These are phyloP conservation scores for Polychaeton citri DNA, from an alignment of 2,329 filamentous ascomycete species.

Conservation along the genomic window DNA sequence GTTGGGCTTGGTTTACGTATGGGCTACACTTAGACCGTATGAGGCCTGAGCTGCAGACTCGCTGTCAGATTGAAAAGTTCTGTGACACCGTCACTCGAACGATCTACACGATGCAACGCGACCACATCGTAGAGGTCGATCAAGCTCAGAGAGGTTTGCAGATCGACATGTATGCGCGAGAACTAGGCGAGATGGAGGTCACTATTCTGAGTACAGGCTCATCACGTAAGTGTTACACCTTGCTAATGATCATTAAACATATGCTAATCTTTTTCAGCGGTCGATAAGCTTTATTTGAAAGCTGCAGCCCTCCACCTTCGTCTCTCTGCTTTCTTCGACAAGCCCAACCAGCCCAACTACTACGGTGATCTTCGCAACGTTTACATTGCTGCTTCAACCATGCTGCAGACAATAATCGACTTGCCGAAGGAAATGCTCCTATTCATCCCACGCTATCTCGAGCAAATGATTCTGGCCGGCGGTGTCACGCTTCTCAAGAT, in stretches of 20 bases:
- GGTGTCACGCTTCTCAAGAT: slow-evolving; percentile 65
- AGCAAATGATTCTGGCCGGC: slow-evolving; percentile 75
- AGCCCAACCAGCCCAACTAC: slow-evolving; percentile 56
- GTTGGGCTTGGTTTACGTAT: slow-evolving; percentile 50
- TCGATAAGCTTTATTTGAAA: slow-evolving; percentile 50
- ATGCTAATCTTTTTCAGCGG: slow-evolving; percentile 38
- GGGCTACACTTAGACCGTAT: slow-evolving; percentile 56
- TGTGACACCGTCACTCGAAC: slow-evolving; percentile 67
- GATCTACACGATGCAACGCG: slow-evolving; percentile 65
- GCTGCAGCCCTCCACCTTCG: slow-evolving; percentile 64
- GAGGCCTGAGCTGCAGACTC: slow-evolving; percentile 50
- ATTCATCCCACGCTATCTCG: slow-evolving; percentile 59
- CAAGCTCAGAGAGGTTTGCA: slow-evolving; percentile 22
- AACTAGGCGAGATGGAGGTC: slow-evolving; percentile 23
- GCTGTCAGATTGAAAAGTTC: slow-evolving; percentile 60
- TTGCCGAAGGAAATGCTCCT: slow-evolving; percentile 41
- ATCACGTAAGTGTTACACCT: slow-evolving; percentile 12
- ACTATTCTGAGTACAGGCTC: slow-evolving; percentile 20
- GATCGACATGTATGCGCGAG: slow-evolving; percentile 23
- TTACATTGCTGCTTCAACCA: slow-evolving; percentile 57
- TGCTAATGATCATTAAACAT: slow-evolving; percentile 36
- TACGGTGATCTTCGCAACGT: slow-evolving; percentile 62
- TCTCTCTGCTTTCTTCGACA: slow-evolving; percentile 69
- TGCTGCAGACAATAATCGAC: slow-evolving; percentile 60
- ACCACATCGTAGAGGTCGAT: slow-evolving; percentile 45